Percentiles rank a stretch among this genome's conserved stretches.
These are phyloP conservation scores for Mycena metata DNA, from an alignment of 768 basidiomycete species.

Conservation along the genomic window DNA sequence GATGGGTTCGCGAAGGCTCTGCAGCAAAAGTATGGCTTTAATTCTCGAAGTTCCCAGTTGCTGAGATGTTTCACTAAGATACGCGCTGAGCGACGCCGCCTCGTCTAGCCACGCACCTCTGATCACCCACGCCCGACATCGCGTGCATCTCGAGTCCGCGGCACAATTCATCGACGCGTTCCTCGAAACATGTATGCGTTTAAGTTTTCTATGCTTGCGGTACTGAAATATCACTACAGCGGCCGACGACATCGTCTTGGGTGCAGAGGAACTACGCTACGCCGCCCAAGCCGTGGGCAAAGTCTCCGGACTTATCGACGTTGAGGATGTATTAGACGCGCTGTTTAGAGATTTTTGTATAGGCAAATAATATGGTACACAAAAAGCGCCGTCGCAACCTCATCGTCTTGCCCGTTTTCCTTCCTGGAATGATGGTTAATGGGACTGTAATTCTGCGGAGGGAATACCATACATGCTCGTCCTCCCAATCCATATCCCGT, in stretches of 20 bases:
- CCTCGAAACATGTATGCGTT: constrained; percentile 56
- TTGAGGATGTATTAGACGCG: constrained; percentile 86
- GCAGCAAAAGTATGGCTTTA: constrained; percentile 58
- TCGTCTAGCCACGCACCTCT: constrained; percentile 64
- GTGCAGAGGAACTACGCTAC: constrained; percentile 90
- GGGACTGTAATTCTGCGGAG: no score
- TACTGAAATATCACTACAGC: constrained; percentile 50
- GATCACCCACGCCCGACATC: constrained; percentile 85
- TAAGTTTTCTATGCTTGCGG: constrained; percentile 8
- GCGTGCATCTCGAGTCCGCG: constrained; percentile 79
- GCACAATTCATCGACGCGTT: constrained; percentile 74
- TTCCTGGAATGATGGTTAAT: constrained; percentile 21
- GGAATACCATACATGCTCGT: constrained; percentile 38
- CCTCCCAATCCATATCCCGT: constrained; percentile 41
- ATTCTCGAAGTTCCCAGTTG: not conserved
- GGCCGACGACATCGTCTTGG: constrained; percentile 80
- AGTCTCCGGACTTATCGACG: constrained; percentile 84
- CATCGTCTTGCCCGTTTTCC: constrained; percentile 26
- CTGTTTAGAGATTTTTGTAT: constrained; percentile 93
- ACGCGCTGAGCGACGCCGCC: constrained; percentile 41
- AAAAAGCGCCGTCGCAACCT: not conserved
- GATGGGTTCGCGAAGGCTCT: constrained; percentile 67
- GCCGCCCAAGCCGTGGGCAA: constrained; percentile 87
- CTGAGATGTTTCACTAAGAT: constrained; percentile 39
- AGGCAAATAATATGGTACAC: constrained; percentile 68